Evolutionary conservation across 225 moss, liverwort and hornwort genomes (phyloP), one percentile per base, ranked within the genome.

Genomic region (Neckera pumila): DNA sequence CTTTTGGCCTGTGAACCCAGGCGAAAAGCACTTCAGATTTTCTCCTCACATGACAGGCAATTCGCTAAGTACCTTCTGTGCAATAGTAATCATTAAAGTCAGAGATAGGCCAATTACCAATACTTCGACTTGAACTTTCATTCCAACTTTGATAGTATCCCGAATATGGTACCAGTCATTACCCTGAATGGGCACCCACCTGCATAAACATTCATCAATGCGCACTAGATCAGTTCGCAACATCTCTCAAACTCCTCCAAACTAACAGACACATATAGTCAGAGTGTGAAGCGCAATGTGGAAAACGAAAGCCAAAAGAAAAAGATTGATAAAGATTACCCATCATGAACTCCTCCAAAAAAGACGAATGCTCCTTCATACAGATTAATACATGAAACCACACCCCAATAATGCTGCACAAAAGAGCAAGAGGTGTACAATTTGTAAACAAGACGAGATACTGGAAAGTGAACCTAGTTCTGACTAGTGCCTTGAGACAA

Each of bases 141-240:
- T 95, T 70, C 96, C 96, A 73, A 96, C 96, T 95, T 95, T 96
- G 88, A 99, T 96, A 80, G 90, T 83, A 28, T 99, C 88, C 77
- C 99, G 94, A 82, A 97, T 95, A 79, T 97, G 89, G 87, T 96
- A 99, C 99, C 99, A 99, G 86, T 99, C 99, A 86, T 99, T 99
- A 91, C 93, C 96, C 90, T 92, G 92, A 70, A 99, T 99, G 65
- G 99, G 93, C 88, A 99, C 92, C 99, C 99, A 99, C 87, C 98
- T 99, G 96, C 89, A 93, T 60, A 86, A 66, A 58, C 63, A 88
- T 63, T 86, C 76, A 83, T 87, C 61, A 63, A 78, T 38, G 79
- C 53, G 71, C 60, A 79, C 66, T 67, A n/a, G 62, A 70, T 89
- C 84, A 87, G 78, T 76, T 63, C 86, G 43, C 78, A 33, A 76